Evolutionary conservation across 2,329 filamentous ascomycete species (phyloP).

Genomic region (Trichoderma hamatum): DNA sequence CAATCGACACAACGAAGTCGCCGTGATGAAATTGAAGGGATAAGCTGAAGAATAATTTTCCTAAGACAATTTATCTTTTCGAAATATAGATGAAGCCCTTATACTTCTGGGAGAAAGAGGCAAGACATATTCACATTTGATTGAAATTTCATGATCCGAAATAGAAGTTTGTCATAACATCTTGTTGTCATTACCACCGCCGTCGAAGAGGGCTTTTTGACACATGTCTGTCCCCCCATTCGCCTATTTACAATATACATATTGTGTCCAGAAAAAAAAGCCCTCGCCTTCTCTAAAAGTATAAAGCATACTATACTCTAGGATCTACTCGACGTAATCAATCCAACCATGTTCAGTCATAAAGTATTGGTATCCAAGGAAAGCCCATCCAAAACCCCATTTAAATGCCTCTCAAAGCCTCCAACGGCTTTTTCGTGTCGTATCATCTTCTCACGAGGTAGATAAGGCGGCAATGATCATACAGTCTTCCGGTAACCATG

Average conservation of each 20-base stretch:
- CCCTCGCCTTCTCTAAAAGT: neutral
- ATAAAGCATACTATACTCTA: neutral
- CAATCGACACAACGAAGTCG: too few species aligned
- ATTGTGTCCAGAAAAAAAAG: neutral
- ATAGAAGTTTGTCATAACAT: neutral
- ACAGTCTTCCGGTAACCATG: neutral
- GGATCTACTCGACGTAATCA: neutral
- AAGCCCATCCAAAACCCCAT: neutral
- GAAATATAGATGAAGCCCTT: neutral
- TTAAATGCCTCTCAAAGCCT: neutral
- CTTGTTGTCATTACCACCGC: neutral
- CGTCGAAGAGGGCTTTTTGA: neutral
- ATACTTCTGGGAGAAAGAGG: too few species aligned
- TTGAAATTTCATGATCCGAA: neutral
- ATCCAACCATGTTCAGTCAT: neutral
- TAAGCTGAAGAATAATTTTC: too few species aligned
- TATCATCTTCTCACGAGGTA: neutral
- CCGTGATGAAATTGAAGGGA: too few species aligned
- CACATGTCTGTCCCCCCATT: neutral
- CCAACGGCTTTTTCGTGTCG: neutral
- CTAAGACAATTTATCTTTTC: too few species aligned
- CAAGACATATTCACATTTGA: neutral
- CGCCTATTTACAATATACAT: neutral
- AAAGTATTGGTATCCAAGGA: conserved; percentile 13
- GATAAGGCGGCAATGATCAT: neutral